A percentile compares a stretch with the other conserved stretches of the same genome.
These are phyloP conservation scores for Hyaloraphidium curvatum DNA, from an alignment of 192 early-diverging fungal species.

Conservation along the genomic window DNA sequence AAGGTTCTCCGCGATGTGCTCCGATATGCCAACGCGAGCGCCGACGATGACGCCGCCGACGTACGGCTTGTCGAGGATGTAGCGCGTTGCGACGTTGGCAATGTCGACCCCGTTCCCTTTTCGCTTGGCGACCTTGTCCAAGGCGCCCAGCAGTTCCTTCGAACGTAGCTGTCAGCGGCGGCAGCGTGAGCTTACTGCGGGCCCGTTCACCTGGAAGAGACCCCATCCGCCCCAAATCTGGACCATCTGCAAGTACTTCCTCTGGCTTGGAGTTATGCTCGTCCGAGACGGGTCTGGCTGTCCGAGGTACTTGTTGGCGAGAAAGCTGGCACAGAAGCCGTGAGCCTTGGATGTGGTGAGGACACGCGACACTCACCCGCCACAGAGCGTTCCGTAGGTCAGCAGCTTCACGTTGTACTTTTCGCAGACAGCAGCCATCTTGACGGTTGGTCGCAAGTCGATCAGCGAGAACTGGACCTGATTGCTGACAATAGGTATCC, in stretches of 20 bases:
- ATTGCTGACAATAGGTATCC: not conserved
- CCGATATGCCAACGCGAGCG: not conserved
- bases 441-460: not conserved
- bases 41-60: not conserved
- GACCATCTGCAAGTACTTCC: not conserved
- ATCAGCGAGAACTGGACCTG: constrained; percentile 1
- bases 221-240: not conserved
- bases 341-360: not conserved
- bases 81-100: not conserved
- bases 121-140: not conserved
- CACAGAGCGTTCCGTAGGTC: not conserved
- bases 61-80: not conserved
- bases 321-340: not conserved
- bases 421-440: not conserved
- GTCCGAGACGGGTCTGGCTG: not conserved
- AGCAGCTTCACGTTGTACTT: not conserved
- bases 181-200: no score
- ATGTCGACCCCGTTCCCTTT: not conserved
- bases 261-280: not conserved
- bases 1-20: not conserved
- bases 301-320: not conserved
- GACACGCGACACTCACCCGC: not conserved
- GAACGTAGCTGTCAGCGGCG: no score
- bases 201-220: not conserved
- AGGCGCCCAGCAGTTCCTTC: not conserved